These are phyloP conservation scores for Eucalyptus microcorys DNA, from an alignment of 345 rosid genomes.

Conservation along the genomic window DNA sequence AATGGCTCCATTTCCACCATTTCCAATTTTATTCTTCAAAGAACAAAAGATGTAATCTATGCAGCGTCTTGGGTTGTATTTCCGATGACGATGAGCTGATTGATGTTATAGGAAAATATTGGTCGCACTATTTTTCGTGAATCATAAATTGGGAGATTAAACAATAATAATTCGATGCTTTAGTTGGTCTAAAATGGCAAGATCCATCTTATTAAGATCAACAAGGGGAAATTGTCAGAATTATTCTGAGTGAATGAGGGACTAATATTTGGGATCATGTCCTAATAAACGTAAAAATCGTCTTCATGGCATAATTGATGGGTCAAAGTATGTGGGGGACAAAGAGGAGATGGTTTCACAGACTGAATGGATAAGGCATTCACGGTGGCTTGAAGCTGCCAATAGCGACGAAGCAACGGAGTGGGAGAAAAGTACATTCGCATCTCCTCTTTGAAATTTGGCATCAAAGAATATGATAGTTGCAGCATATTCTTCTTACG, in stretches of 20 bases:
- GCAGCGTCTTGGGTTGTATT: background rate
- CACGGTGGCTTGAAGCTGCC: background rate
- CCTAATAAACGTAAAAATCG: background rate
- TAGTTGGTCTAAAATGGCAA: background rate
- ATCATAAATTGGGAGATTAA: background rate
- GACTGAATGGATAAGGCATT: background rate
- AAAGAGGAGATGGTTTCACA: background rate
- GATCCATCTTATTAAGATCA: background rate
- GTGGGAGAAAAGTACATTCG: background rate
- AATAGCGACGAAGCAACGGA: background rate
- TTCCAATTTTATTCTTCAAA: background rate
- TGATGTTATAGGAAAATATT: background rate
- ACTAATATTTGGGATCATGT: background rate
- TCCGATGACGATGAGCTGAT: background rate
- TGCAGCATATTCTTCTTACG: background rate
- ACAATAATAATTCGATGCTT: fast-evolving
- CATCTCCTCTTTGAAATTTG: background rate
- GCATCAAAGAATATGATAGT: background rate
- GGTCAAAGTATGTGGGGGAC: background rate
- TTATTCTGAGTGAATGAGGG: background rate
- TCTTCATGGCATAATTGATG: background rate
- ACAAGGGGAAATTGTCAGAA: background rate
- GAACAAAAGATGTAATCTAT: background rate
- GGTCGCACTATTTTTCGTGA: fast-evolving
- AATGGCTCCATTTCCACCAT: background rate